Percentiles rank a stretch among this genome's conserved stretches.
Conservation (phyloP, 2,329 filamentous ascomycete genomes). For the Dactylellina cionopaga region DNA sequence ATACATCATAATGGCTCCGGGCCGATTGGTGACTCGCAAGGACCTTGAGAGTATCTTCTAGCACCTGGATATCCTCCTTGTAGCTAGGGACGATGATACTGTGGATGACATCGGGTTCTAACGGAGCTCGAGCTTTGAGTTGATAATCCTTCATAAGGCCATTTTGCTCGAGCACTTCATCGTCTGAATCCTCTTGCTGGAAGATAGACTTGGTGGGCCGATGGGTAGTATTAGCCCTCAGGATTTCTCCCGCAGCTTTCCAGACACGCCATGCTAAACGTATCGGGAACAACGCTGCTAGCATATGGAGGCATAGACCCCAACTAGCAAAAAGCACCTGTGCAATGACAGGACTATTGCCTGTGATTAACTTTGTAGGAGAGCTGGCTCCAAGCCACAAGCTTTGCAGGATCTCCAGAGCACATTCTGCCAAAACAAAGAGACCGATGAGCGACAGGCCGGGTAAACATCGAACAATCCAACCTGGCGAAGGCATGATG, state of each 20-base stretch:
- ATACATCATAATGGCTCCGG: constrained; percentile 73
- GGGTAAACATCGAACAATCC: constrained; percentile 55
- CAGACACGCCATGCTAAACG: constrained; percentile 72
- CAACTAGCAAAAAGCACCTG: constrained; percentile 70
- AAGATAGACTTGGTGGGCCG: constrained; percentile 64
- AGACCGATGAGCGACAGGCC: constrained; percentile 54
- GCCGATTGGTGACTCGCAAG: constrained; percentile 74
- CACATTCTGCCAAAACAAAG: constrained; percentile 53
- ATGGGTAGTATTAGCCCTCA: constrained; percentile 64
- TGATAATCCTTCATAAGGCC: constrained; percentile 65
- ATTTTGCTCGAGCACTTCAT: constrained; percentile 64
- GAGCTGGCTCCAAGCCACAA: constrained; percentile 34
- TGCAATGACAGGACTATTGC: constrained; percentile 36
- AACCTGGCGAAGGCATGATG: constrained; percentile 51
- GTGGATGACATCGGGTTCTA: constrained; percentile 67
- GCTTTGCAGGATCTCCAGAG: constrained; percentile 54
- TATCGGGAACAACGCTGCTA: constrained; percentile 72
- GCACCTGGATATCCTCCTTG: constrained; percentile 75
- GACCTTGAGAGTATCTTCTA: constrained; percentile 75
- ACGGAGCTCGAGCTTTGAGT: constrained; percentile 63
- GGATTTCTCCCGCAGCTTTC: constrained; percentile 67
- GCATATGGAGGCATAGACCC: constrained; percentile 71
- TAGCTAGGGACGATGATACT: constrained; percentile 78
- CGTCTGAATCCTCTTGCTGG: constrained; percentile 57
- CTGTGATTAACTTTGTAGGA: constrained; percentile 48